Evolutionary conservation across 495 filamentous ascomycete species (phyloP).

Genomic region (Annulohypoxylon moriforme): DNA sequence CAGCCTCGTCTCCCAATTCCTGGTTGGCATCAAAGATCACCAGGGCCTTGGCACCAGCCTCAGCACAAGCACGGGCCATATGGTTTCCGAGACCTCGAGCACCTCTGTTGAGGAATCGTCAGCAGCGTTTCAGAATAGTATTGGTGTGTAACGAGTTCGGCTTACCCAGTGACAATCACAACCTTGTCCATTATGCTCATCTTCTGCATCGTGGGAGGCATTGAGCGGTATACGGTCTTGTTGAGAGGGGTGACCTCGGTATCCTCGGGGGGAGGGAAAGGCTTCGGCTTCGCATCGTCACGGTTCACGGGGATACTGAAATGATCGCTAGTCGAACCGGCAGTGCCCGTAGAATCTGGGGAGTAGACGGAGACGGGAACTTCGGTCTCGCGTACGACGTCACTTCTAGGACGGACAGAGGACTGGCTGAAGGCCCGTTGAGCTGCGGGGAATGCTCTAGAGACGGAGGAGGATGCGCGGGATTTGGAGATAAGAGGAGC

Average conservation of each 20-base stretch:
- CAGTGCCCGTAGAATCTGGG: conserved; percentile 55
- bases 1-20: conserved; percentile 75
- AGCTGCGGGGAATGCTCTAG: conserved; percentile 54
- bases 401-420: conserved; percentile 40
- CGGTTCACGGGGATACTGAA: conserved; percentile 84
- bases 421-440: conserved; percentile 52
- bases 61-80: conserved; percentile 79
- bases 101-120: conserved; percentile 61
- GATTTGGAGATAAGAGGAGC: conserved; percentile 48
- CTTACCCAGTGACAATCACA: conserved; percentile 78
- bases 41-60: conserved; percentile 77
- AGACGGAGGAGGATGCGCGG: conserved; percentile 38
- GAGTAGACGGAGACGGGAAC: conserved; percentile 62
- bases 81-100: conserved; percentile 80
- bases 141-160: conserved; percentile 12
- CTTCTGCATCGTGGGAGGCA: conserved; percentile 71
- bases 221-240: conserved; percentile 54
- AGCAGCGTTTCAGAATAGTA: conserved; percentile 23
- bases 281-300: conserved; percentile 54
- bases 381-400: conserved; percentile 63
- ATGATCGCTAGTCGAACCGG: conserved; percentile 65
- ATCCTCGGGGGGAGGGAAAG: conserved; percentile 49
- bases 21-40: conserved; percentile 80
- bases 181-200: conserved; percentile 74
- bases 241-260: conserved; percentile 56